These are phyloP conservation scores for Rhamnella rubrinervis DNA, from an alignment of 331 rosid species.

Conservation along the genomic window DNA sequence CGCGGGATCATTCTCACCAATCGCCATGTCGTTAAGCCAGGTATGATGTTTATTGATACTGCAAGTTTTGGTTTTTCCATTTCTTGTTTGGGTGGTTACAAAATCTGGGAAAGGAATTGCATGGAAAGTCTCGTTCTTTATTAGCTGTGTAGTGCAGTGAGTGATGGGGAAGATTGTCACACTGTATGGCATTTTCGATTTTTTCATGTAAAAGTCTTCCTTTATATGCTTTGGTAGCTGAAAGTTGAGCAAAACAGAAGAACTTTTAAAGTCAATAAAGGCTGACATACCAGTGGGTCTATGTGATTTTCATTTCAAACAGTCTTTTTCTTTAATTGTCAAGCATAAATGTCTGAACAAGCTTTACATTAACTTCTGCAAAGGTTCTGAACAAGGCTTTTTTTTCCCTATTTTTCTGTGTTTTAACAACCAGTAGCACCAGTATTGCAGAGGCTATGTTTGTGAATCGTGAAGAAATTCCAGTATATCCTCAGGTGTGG, in stretches of 20 bases:
- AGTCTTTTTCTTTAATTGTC: neutral
- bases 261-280: too few relatives aligned
- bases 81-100: neutral
- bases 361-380: too few relatives aligned
- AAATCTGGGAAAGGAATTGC: neutral
- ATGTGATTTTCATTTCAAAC: too few relatives aligned
- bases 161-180: too few relatives aligned
- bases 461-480: constrained; percentile 91
- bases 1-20: constrained; percentile 95
- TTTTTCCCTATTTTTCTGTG: constrained; percentile 3
- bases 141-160: neutral
- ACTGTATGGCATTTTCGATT: too few relatives aligned
- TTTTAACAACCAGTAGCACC: constrained; percentile 90
- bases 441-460: constrained; percentile 93
- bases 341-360: too few relatives aligned
- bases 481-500: constrained; percentile 92
- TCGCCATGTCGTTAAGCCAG: constrained; percentile 96
- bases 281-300: too few relatives aligned
- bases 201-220: too few relatives aligned
- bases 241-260: too few relatives aligned
- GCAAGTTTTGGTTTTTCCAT: neutral
- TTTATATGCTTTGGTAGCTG: too few relatives aligned
- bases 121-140: neutral
- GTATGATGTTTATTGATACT: constrained; percentile 26
- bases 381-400: neutral